Percentiles rank a stretch among this genome's conserved stretches.
Evolutionary conservation across 2,329 filamentous ascomycete genomes (phyloP).

Genomic region (Colletotrichum melonis): DNA sequence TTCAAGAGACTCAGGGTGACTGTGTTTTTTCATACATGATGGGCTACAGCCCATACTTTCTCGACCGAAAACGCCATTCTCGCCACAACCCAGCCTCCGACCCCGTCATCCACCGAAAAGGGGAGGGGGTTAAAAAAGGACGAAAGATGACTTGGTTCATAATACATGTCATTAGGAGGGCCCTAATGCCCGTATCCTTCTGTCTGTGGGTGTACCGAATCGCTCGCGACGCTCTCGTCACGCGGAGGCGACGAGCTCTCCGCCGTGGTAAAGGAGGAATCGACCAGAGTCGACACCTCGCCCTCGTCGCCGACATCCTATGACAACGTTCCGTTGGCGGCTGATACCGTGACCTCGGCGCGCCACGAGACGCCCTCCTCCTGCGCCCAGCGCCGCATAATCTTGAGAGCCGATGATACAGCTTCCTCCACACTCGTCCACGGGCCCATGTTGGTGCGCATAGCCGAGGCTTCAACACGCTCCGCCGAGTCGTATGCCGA

Average conservation of each 20-base stretch:
- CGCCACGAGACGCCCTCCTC: slow-evolving; percentile 59
- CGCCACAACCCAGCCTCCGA: slow-evolving; percentile 4
- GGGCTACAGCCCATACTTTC: background rate
- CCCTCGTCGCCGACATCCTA: slow-evolving; percentile 16
- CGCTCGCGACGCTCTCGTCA: background rate
- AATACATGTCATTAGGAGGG: slow-evolving; percentile 28
- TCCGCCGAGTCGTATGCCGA: slow-evolving; percentile 46
- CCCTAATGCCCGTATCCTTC: slow-evolving; percentile 11
- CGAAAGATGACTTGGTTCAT: slow-evolving; percentile 1
- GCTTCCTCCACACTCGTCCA: slow-evolving; percentile 60
- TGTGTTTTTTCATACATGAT: background rate
- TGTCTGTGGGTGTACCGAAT: background rate
- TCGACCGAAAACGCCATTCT: background rate
- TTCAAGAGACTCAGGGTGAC: background rate
- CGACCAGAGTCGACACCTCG: background rate
- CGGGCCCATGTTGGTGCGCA: slow-evolving; percentile 47
- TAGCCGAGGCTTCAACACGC: slow-evolving; percentile 42
- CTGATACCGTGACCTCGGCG: slow-evolving; percentile 45
- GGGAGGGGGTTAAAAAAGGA: background rate
- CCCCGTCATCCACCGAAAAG: too few relatives aligned
- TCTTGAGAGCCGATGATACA: slow-evolving; percentile 49
- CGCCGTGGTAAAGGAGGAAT: background rate
- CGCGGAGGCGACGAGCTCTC: background rate
- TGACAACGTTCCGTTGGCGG: slow-evolving; percentile 26
- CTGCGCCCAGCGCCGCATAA: slow-evolving; percentile 57